A percentile compares a stretch with the other conserved stretches of the same genome.
Evolutionary conservation across 2,329 filamentous ascomycete genomes (phyloP).

Genomic region (Colletotrichum melonis): DNA sequence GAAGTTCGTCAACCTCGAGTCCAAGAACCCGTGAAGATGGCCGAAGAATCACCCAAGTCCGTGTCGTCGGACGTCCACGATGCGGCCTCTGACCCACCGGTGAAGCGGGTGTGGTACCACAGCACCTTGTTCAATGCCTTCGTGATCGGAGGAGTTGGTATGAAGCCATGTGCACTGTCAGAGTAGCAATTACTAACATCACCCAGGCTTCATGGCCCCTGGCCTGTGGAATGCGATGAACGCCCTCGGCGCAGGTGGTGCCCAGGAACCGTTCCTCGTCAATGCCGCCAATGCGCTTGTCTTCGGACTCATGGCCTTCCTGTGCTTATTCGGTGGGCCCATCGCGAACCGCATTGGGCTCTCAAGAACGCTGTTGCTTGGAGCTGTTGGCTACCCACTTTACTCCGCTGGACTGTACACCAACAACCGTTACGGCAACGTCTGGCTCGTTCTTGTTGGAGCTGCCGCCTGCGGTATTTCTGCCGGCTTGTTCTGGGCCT

Average conservation of each 20-base stretch:
- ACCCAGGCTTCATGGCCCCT: constrained; percentile 54
- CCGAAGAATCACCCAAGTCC: constrained; percentile 11
- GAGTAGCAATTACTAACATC: background rate
- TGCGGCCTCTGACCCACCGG: background rate
- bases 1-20: background rate
- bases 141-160: constrained; percentile 62
- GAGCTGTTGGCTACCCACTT: constrained; percentile 59
- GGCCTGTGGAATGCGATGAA: constrained; percentile 69
- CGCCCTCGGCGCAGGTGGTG: constrained; percentile 62
- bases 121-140: constrained; percentile 65
- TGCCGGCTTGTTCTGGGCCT: constrained; percentile 62
- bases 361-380: constrained; percentile 55
- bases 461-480: constrained; percentile 59
- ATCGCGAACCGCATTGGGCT: constrained; percentile 62
- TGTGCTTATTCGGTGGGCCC: constrained; percentile 59
- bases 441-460: constrained; percentile 62
- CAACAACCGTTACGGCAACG: constrained; percentile 62
- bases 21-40: background rate
- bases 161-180: background rate
- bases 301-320: constrained; percentile 57
- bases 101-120: constrained; percentile 55
- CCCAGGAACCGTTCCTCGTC: constrained; percentile 61
- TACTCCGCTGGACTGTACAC: constrained; percentile 60
- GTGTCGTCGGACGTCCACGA: constrained; percentile 8
- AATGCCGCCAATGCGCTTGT: constrained; percentile 64